phyloP scores from a whole-genome alignment of 2,329 filamentous ascomycete species.

The Parastagonospora nodorum region DNA sequence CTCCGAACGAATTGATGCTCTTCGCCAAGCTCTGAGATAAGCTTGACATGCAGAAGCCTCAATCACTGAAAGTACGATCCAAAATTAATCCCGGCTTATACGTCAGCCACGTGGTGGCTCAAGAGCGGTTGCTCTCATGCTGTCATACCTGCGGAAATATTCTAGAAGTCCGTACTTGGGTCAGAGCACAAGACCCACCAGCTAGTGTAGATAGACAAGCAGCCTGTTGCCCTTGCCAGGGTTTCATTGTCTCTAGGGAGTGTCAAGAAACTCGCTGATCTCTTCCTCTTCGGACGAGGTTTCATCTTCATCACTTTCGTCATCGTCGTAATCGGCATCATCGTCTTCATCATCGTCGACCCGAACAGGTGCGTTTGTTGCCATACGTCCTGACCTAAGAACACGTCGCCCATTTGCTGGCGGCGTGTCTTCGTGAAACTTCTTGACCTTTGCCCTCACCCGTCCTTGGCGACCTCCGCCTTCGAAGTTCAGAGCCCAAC shows the following conservation, averaged over 20 bases:
- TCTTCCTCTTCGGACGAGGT: slow-evolving; percentile 15
- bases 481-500: slow-evolving; percentile 52
- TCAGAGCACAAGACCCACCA: not conserved
- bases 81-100: too few species aligned
- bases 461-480: slow-evolving; percentile 49
- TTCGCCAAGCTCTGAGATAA: not conserved
- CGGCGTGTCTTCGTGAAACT: slow-evolving; percentile 15
- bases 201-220: not conserved
- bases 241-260: slow-evolving; percentile 9
- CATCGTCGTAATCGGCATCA: slow-evolving; percentile 26
- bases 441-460: slow-evolving; percentile 49
- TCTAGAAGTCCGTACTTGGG: not conserved
- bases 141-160: too few species aligned
- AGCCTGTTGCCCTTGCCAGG: not conserved
- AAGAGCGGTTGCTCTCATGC: too few species aligned
- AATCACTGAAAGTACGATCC: too few species aligned
- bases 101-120: too few species aligned
- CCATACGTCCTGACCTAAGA: not conserved
- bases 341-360: slow-evolving; percentile 15
- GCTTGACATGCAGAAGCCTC: not conserved
- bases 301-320: slow-evolving; percentile 6
- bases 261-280: slow-evolving; percentile 20
- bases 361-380: not conserved
- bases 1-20: not conserved
- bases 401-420: slow-evolving; percentile 25